These are phyloP conservation scores for Cordyceps farinosa DNA, from an alignment of 2,329 filamentous ascomycete species.

Conservation along the genomic window DNA sequence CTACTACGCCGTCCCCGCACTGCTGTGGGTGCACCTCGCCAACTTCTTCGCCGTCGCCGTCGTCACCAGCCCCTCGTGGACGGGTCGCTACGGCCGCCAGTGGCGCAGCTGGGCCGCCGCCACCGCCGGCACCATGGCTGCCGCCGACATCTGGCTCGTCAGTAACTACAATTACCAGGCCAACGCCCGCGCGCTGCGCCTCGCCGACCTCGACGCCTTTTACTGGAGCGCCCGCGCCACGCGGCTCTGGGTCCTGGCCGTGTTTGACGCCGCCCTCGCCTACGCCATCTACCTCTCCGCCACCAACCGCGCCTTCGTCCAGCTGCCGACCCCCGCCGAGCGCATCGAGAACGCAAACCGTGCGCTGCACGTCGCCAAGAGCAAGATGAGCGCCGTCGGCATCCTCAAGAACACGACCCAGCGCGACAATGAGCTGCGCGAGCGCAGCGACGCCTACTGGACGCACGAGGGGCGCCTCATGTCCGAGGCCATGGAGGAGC, in stretches of 20 bases:
- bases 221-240: constrained; percentile 65
- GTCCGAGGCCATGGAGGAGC: constrained; percentile 73
- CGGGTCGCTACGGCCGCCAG: constrained; percentile 57
- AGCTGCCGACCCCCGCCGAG: constrained; percentile 58
- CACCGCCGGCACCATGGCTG: constrained; percentile 53
- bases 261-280: constrained; percentile 62
- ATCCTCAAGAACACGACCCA: constrained; percentile 77
- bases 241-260: constrained; percentile 61
- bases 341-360: constrained; percentile 60
- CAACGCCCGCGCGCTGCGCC: constrained; percentile 60
- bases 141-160: constrained; percentile 64
- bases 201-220: constrained; percentile 64
- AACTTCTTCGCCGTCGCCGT: constrained; percentile 71
- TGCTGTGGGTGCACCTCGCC: constrained; percentile 73
- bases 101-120: constrained; percentile 73
- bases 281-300: constrained; percentile 68
- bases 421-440: constrained; percentile 68
- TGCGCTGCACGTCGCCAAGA: constrained; percentile 55
- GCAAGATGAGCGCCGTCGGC: constrained; percentile 67
- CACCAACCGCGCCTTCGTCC: constrained; percentile 74
- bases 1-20: constrained; percentile 71
- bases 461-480: constrained; percentile 68
- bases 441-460: constrained; percentile 72
- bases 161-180: constrained; percentile 60
- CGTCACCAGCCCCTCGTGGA: constrained; percentile 65